Evolutionary conservation across 192 early-diverging fungal species (phyloP).

Genomic region (Coemansia sp.): DNA sequence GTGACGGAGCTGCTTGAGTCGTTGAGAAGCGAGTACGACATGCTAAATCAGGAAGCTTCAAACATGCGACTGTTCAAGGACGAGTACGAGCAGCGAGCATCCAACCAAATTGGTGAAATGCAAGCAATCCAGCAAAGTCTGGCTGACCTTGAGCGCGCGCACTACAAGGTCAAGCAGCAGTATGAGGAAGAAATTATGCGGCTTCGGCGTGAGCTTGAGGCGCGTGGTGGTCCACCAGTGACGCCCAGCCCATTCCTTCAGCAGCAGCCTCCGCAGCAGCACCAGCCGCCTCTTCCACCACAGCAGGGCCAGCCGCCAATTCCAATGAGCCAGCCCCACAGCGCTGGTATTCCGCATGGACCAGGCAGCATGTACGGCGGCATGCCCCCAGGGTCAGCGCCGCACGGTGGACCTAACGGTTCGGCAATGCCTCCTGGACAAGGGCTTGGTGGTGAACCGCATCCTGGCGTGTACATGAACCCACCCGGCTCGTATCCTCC

Average conservation of each 20-base stretch:
- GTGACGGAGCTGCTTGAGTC: constrained; percentile 82
- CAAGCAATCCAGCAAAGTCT: constrained; percentile 73
- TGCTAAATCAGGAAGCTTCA: constrained; percentile 69
- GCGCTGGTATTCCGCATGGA: constrained; percentile 34
- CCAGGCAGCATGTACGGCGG: constrained; percentile 43
- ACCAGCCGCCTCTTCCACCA: constrained; percentile 60
- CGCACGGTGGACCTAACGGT: constrained; percentile 42
- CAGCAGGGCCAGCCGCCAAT: constrained; percentile 61
- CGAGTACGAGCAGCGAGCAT: constrained; percentile 87
- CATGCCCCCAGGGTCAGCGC: constrained; percentile 38
- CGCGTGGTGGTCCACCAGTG: constrained; percentile 57
- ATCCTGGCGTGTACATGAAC: constrained; percentile 42
- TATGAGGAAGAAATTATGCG: constrained; percentile 88
- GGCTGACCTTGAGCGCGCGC: constrained; percentile 77
- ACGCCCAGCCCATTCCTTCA: constrained; percentile 52
- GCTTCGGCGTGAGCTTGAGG: constrained; percentile 81
- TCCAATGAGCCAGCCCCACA: constrained; percentile 33
- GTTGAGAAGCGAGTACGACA: constrained; percentile 76
- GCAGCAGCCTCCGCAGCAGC: constrained; percentile 55
- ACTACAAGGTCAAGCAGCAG: constrained; percentile 73
- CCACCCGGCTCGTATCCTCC: constrained; percentile 43
- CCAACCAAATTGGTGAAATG: constrained; percentile 77
- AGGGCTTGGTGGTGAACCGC: constrained; percentile 31
- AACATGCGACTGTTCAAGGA: constrained; percentile 75
- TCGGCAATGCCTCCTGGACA: constrained; percentile 40